A percentile compares a stretch with the other conserved stretches of the same genome.
phyloP scores from a whole-genome alignment of 2,329 filamentous ascomycete species.

The Cryphonectria radicalis region DNA sequence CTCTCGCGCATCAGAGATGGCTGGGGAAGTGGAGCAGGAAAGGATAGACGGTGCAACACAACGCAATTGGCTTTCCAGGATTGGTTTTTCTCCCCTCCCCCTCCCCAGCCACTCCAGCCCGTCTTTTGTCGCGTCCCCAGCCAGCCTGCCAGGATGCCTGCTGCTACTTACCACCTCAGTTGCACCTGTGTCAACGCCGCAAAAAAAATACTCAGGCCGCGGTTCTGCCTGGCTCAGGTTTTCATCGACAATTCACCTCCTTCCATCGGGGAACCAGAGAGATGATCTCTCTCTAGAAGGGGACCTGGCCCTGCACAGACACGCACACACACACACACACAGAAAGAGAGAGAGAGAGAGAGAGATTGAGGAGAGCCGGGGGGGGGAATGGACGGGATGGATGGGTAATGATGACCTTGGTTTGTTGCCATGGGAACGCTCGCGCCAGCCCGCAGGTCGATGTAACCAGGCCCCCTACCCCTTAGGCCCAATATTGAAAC shows the following conservation, averaged over 20 bases:
- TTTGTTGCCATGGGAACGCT: conserved; percentile 27
- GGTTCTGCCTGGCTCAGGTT: neutral
- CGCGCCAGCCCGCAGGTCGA: conserved; percentile 16
- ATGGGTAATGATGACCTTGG: neutral
- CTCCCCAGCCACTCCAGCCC: conserved; percentile 33
- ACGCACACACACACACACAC: no score
- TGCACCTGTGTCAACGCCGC: neutral
- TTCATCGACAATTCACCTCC: neutral
- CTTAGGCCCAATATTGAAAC: conserved; percentile 7
- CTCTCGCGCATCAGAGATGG: conserved; percentile 21
- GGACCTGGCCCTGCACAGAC: neutral
- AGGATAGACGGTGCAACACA: conserved; percentile 8
- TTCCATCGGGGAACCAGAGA: neutral
- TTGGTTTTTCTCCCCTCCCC: neutral
- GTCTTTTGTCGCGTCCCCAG: conserved; percentile 20
- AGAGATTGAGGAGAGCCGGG: no score
- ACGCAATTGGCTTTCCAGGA: conserved; percentile 32
- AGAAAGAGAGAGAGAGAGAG: neutral
- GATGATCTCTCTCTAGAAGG: neutral
- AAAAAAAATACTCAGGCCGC: neutral
- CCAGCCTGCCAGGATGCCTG: conserved; percentile 19
- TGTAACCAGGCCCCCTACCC: conserved; percentile 22
- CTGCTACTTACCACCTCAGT: conserved; percentile 11
- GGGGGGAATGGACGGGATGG: neutral
- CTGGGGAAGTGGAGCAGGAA: conserved; percentile 24